Conservation (phyloP, 1,139 yeast species). For the Diutina rugosa region DNA sequence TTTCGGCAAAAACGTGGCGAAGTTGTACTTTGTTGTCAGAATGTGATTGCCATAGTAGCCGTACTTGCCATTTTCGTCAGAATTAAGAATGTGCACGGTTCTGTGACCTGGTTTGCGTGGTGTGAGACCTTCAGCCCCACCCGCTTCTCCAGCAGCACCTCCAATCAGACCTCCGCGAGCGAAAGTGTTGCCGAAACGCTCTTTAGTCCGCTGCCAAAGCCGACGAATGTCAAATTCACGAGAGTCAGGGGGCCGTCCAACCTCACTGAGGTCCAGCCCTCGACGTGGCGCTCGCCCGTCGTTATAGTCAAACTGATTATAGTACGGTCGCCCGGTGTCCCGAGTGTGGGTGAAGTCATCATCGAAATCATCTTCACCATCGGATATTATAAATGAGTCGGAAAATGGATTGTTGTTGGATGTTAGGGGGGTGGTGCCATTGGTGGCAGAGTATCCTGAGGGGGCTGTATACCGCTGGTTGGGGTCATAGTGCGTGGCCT, state of each 20-base stretch:
- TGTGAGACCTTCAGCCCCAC: conserved; percentile 2
- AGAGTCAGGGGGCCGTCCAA: not conserved
- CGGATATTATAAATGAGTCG: conserved; percentile 1
- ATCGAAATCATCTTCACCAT: not conserved
- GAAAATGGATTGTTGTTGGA: not conserved
- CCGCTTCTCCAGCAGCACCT: conserved; percentile 4
- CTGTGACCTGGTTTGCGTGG: conserved; percentile 36
- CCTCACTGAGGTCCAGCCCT: not conserved
- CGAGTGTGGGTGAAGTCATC: not conserved
- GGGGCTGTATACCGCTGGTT: not conserved
- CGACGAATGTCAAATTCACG: conserved; percentile 45
- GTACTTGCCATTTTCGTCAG: conserved; percentile 35
- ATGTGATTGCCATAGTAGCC: conserved; percentile 75
- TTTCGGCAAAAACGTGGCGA: conserved; percentile 88
- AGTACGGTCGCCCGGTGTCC: not conserved
- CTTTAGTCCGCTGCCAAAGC: conserved; percentile 31
- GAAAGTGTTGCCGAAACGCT: conserved; percentile 15
- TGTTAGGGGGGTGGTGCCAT: not conserved
- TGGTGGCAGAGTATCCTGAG: not conserved
- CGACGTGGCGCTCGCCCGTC: not conserved
- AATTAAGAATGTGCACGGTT: conserved; percentile 54
- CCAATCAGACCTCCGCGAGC: not conserved
- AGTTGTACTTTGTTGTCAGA: conserved; percentile 92
- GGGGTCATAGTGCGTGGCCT: not conserved
- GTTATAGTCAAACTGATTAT: not conserved